Base-by-base conservation (phyloP, 108 stramenopile species). In the Stephanodiscus triporus region DNA sequence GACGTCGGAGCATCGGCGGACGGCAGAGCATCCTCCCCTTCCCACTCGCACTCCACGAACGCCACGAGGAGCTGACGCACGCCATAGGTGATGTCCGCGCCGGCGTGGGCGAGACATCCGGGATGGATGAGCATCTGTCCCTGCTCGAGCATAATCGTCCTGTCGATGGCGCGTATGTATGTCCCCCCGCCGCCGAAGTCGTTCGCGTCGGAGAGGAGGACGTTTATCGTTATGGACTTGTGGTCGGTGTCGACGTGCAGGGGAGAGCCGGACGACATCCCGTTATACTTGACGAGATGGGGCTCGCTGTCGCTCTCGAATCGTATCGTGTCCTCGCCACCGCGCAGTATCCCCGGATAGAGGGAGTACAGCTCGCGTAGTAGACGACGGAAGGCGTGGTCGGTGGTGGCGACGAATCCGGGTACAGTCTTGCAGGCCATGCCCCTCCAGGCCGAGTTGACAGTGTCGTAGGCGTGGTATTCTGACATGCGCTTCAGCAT, bases 181-280 rank as follows among this genome's bases (percentile, higher is more conserved):
- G 85, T 86, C 14, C 85, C 85, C 17, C 85, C 85, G 4, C 82
- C 85, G 27, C 34, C 58, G 63, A 68, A 86, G 7, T 80, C 78
- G 20, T 54, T 47, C 5, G 26, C 14, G 26, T 48, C 66, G 20
- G 77, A 72, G 7, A 86, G 70, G 38, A 86, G 53, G 22, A 57
- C 37, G 55, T 75, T 70, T 22, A 70, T 36, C n/a, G 85, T 83
- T 23, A 86, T 50, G 37, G 79, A 80, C 16, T 37, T 56, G 48
- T 72, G 73, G 9, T 66, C 65, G 10, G 27, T 75, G 42, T 75
- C 76, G 27, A 36, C 70, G 26, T 77, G 76, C 30, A 62, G 9
- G 38, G 36, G 68, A 3, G 76, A 37, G 8, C 63, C 72, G 51
- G 30, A 37, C 34, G 63, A 30, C 40, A 47, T 45, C 0, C 78